Percentiles rank a stretch among this genome's conserved stretches.
Evolutionary conservation across 306 rosid genomes (phyloP).

Genomic region (Sindora glabra): DNA sequence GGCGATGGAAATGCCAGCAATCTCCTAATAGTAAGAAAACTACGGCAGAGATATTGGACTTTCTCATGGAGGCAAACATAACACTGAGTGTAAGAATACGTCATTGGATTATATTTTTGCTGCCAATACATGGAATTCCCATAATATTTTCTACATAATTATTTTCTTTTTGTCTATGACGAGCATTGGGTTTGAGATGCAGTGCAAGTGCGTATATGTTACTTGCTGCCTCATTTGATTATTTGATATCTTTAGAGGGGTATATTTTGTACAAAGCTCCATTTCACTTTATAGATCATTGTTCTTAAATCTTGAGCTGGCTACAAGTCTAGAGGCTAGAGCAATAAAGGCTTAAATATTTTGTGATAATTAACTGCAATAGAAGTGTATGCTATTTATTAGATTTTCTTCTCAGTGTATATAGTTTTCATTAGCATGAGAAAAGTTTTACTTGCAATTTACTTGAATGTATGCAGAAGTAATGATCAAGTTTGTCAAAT

Average conservation of each 20-base stretch:
- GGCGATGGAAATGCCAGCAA: constrained; percentile 83
- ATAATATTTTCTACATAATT: not conserved
- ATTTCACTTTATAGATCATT: too few relatives aligned
- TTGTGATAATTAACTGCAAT: too few relatives aligned
- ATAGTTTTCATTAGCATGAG: not conserved
- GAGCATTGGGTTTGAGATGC: not conserved
- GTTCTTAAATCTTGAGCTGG: too few relatives aligned
- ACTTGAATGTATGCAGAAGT: not conserved
- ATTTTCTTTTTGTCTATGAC: not conserved
- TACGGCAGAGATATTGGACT: constrained; percentile 61
- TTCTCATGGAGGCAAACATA: constrained; percentile 79
- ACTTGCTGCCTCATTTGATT: too few relatives aligned
- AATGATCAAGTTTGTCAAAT: not conserved
- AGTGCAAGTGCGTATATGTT: not conserved
- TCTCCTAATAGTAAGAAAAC: constrained; percentile 54
- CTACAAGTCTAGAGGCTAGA: too few relatives aligned
- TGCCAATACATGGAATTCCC: not conserved
- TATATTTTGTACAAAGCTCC: too few relatives aligned
- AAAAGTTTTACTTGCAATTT: not conserved
- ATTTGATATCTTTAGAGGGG: too few relatives aligned
- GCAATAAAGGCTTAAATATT: too few relatives aligned
- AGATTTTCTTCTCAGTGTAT: not conserved
- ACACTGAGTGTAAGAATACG: constrained; percentile 73
- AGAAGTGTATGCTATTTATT: not conserved
- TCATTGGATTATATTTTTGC: constrained; percentile 9